phyloP scores from a whole-genome alignment of 2,329 filamentous ascomycete genomes.

The Botrytis tulipae region DNA sequence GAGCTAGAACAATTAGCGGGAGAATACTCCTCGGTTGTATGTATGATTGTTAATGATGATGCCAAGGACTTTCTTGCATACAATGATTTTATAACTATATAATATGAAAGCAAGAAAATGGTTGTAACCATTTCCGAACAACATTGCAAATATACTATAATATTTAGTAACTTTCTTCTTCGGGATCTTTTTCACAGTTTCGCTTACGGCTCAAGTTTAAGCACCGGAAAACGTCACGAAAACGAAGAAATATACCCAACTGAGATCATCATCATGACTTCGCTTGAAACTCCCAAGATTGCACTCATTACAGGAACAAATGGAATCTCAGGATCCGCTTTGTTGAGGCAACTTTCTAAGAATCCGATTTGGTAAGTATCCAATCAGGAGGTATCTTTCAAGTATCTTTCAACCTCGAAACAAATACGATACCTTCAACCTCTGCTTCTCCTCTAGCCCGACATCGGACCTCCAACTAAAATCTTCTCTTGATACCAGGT shows the following conservation, averaged over 20 bases:
- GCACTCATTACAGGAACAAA: constrained; percentile 14
- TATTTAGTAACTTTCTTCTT: neutral
- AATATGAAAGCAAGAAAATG: neutral
- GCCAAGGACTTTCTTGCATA: neutral
- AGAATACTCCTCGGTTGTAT: neutral
- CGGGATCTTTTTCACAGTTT: neutral
- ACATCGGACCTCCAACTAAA: neutral
- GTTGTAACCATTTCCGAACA: neutral
- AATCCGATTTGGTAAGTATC: neutral
- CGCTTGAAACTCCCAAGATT: neutral
- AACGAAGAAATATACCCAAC: neutral
- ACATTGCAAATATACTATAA: neutral
- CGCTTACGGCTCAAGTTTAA: neutral
- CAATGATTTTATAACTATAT: neutral
- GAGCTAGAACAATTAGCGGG: too few relatives aligned
- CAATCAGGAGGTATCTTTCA: neutral
- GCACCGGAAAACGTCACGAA: neutral
- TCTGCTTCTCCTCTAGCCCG: neutral
- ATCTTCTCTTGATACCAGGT: neutral
- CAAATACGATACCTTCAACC: neutral
- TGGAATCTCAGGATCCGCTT: constrained; percentile 10
- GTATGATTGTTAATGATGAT: neutral
- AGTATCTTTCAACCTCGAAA: neutral
- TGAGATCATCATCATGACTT: neutral
- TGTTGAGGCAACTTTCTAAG: constrained; percentile 6